phyloP scores from a whole-genome alignment of 2,329 filamentous ascomycete genomes.

The Verticillium nubilum region DNA sequence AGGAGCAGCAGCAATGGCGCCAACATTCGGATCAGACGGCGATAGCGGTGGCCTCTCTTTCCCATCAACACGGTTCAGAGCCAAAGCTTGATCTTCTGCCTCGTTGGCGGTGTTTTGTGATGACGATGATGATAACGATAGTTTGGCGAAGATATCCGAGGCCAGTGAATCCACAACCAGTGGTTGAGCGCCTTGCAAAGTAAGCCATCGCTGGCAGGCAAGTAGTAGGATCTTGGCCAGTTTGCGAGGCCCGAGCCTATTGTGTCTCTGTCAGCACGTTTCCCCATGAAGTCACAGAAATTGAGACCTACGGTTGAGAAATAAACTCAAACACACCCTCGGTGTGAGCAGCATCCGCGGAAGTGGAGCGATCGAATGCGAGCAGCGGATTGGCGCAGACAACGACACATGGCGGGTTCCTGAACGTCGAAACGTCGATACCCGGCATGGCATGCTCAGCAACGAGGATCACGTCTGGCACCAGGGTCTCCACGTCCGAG shows the following conservation, averaged over 20 bases:
- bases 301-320: constrained; percentile 13
- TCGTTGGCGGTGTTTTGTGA: too few relatives aligned
- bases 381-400: constrained; percentile 13
- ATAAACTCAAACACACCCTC: constrained; percentile 14
- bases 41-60: too few relatives aligned
- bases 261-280: neutral
- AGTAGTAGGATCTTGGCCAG: constrained; percentile 11
- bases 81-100: too few relatives aligned
- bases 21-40: too few relatives aligned
- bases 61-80: too few relatives aligned
- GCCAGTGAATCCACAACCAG: too few relatives aligned
- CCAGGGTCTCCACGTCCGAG: neutral
- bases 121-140: too few relatives aligned
- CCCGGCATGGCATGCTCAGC: constrained; percentile 17
- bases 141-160: too few relatives aligned
- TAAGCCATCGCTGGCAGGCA: neutral
- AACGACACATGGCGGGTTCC: constrained; percentile 11
- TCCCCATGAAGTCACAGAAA: neutral
- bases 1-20: too few relatives aligned
- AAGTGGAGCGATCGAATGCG: constrained; percentile 8
- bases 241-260: constrained; percentile 12
- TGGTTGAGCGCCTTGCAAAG: too few relatives aligned
- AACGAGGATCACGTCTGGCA: constrained; percentile 15
- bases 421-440: constrained; percentile 11
- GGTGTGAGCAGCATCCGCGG: constrained; percentile 1